Percentiles rank a stretch among this genome's conserved stretches.
These are phyloP conservation scores for Croton setiger DNA, from an alignment of 441 rosid species.

Conservation along the genomic window DNA sequence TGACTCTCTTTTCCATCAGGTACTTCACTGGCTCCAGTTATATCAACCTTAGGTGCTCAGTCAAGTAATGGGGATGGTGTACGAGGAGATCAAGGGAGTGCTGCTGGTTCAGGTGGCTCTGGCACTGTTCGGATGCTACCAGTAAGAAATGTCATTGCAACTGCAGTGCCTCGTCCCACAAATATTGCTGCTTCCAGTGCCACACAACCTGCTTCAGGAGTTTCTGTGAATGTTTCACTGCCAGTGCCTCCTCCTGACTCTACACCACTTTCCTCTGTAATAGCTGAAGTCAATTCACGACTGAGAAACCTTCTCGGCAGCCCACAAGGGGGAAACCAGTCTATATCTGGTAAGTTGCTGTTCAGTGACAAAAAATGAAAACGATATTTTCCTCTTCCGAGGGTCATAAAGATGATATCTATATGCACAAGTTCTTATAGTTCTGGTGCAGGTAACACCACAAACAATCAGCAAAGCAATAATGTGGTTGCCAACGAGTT, in stretches of 20 bases:
- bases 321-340: conserved; percentile 48
- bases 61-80: conserved; percentile 42
- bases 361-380: background rate
- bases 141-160: conserved; percentile 45
- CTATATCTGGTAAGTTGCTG: conserved; percentile 45
- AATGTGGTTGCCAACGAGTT: conserved; percentile 22
- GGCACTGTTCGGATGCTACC: conserved; percentile 40
- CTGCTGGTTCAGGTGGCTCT: conserved; percentile 35
- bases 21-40: conserved; percentile 51
- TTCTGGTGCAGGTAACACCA: conserved; percentile 24
- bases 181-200: conserved; percentile 34
- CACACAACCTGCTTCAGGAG: conserved; percentile 37
- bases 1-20: conserved; percentile 40
- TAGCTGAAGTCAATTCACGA: conserved; percentile 45
- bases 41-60: conserved; percentile 56
- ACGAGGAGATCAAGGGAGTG: conserved; percentile 44
- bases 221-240: conserved; percentile 30
- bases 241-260: conserved; percentile 39
- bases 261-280: conserved; percentile 31
- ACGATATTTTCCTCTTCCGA: background rate
- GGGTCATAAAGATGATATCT: conserved; percentile 20
- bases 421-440: conserved; percentile 33
- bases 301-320: conserved; percentile 41
- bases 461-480: conserved; percentile 19
- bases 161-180: conserved; percentile 45